A percentile compares a stretch with the other conserved stretches of the same genome.
These are phyloP conservation scores for Eimeria necatrix DNA, from an alignment of 169 alveolate genomes.

Conservation along the genomic window DNA sequence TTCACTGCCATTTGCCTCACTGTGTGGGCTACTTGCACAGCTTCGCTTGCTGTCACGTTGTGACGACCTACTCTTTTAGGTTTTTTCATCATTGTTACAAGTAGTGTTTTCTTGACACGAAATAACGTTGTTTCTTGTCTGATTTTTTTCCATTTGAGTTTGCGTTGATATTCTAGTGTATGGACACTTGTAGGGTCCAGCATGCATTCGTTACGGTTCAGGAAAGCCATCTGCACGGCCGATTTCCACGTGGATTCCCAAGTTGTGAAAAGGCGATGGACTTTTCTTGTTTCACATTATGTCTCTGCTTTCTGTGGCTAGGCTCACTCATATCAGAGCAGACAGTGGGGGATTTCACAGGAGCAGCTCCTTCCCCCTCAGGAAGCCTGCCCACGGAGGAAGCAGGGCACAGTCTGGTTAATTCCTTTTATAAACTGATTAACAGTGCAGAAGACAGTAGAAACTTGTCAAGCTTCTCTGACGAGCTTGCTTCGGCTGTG, in stretches of 20 bases:
- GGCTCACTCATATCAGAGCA: not conserved
- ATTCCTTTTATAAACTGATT: constrained; percentile 48
- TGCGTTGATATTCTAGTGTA: not conserved
- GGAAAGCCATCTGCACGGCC: too few relatives aligned
- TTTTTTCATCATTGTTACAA: too few relatives aligned
- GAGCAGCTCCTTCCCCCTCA: not conserved
- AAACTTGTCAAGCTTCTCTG: constrained; percentile 45
- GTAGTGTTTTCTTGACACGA: too few relatives aligned
- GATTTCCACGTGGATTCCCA: too few relatives aligned
- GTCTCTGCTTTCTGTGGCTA: not conserved
- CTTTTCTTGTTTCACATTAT: not conserved
- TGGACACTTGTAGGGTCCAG: constrained; percentile 11
- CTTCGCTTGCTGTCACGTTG: too few relatives aligned
- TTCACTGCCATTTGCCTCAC: too few relatives aligned
- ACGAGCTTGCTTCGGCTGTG: constrained; percentile 67
- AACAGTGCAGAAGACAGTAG: constrained; percentile 31
- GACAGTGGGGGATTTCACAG: not conserved
- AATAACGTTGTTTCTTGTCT: too few relatives aligned
- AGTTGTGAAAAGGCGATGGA: too few relatives aligned
- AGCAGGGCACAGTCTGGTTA: constrained; percentile 23
- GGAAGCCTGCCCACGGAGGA: constrained; percentile 40
- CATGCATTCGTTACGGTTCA: not conserved
- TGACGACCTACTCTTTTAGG: too few relatives aligned
- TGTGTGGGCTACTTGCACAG: too few relatives aligned
- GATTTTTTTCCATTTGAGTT: too few relatives aligned